These are phyloP conservation scores for Pythium vanterpoolii DNA, from an alignment of 352 stramenopile genomes.

Conservation along the genomic window DNA sequence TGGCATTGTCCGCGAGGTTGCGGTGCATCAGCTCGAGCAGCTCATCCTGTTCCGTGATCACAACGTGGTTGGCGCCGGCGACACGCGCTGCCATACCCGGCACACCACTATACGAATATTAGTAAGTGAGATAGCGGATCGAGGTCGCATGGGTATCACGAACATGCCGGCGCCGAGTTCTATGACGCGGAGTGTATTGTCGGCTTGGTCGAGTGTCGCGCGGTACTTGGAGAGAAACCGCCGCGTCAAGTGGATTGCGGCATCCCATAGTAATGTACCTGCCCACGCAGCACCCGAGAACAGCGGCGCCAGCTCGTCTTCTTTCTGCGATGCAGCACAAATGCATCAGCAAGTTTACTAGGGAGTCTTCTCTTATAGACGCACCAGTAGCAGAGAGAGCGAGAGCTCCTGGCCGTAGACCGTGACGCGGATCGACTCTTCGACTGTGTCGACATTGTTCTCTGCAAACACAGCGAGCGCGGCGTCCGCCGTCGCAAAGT, in stretches of 20 bases:
- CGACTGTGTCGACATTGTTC: constrained; percentile 52
- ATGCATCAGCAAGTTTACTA: not conserved
- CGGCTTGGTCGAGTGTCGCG: constrained; percentile 24
- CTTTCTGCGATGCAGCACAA: constrained; percentile 36
- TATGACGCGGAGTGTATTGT: constrained; percentile 52
- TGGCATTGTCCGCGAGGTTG: constrained; percentile 58
- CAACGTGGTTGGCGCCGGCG: constrained; percentile 74
- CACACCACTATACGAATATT: constrained; percentile 59
- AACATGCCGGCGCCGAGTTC: constrained; percentile 85
- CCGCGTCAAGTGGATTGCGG: constrained; percentile 61
- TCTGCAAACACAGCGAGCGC: constrained; percentile 48
- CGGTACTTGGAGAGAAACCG: constrained; percentile 53
- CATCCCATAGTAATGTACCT: constrained; percentile 89
- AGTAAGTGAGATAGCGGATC: not conserved
- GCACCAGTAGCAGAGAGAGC: constrained; percentile 65
- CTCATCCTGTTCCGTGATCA: constrained; percentile 91
- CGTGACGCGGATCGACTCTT: constrained; percentile 51
- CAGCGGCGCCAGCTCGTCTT: constrained; percentile 88
- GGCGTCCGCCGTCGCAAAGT: not conserved
- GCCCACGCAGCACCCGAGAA: constrained; percentile 93
- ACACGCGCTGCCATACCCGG: constrained; percentile 90
- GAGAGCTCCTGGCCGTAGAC: constrained; percentile 52
- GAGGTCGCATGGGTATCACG: no score
- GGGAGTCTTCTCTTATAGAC: not conserved
- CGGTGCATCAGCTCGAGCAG: constrained; percentile 82